These are phyloP conservation scores for Harringtonia aguacate DNA, from an alignment of 2,329 filamentous ascomycete species.

Conservation along the genomic window DNA sequence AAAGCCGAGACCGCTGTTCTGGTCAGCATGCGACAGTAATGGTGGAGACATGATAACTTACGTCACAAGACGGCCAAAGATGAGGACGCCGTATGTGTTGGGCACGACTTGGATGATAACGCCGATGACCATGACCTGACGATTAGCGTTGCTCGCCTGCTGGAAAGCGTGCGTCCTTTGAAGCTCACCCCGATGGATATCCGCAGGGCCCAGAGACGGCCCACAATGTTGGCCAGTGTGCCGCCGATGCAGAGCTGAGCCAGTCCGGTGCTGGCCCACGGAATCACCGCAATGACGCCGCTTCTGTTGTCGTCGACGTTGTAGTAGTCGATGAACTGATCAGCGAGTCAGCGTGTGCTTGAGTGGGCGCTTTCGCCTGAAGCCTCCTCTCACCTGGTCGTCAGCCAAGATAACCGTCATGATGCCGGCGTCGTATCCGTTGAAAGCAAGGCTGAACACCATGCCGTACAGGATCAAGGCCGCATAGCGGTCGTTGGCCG, in stretches of 20 bases:
- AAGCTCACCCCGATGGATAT: not conserved
- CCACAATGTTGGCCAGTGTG: not conserved
- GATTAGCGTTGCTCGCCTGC: too few relatives aligned
- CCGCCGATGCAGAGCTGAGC: conserved; percentile 3
- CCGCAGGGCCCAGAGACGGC: conserved; percentile 1
- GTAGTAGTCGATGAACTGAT: conserved; percentile 2
- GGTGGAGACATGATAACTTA: not conserved
- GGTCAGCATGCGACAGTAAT: not conserved
- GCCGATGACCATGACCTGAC: conserved; percentile 3
- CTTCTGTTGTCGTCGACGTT: not conserved
- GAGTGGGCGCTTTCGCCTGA: not conserved
- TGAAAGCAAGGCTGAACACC: conserved; percentile 2
- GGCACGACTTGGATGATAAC: conserved; percentile 2
- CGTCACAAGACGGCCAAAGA: conserved; percentile 1
- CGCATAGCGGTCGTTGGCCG: conserved; percentile 2
- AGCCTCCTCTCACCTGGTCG: not conserved
- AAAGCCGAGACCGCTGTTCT: not conserved
- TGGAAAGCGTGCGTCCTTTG: not conserved
- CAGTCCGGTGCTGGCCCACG: conserved; percentile 3
- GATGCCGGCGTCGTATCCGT: conserved; percentile 3
- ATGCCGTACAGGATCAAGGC: conserved; percentile 2
- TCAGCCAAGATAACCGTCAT: conserved; percentile 4
- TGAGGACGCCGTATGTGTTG: conserved; percentile 2
- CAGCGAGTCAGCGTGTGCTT: not conserved
- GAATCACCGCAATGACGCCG: conserved; percentile 3